Evolutionary conservation across 176 grass and related monocot genomes (phyloP), one percentile per base, ranked within the genome.

Genomic region (Musa itinerans): DNA sequence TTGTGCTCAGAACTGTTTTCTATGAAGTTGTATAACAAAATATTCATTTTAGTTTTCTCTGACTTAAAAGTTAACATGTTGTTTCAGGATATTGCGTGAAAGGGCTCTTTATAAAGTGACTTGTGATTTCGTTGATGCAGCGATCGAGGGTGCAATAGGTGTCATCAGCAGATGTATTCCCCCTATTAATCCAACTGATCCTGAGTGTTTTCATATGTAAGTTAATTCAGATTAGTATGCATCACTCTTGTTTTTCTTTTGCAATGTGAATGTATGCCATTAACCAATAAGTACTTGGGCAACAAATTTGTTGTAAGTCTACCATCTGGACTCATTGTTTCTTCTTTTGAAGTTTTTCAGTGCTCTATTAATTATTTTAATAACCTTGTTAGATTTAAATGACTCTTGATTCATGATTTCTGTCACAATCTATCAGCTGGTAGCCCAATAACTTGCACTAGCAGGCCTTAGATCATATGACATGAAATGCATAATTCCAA

Each of bases 141-240:
- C 96, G 63, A 81, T 92, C 23, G 92, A 99, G 84, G 96, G 96
- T 77, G 96, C 96, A 55, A 82, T 95, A 71, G 96, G 96, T 78
- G 96, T 99, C 51, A 99, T 99, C 51, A 99, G 87, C 76, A 86
- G 96, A 94, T 99, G 88, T 53, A 93, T 99, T 59, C 91, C 92
- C 10, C 96, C 96, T 65, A 99, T 99, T 25, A 99, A 99, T 80
- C 96, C 96, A 87, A 99, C 96, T 64, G 96, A 99, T 84, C 96
- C 96, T 22, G 96, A 99, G 69, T 95, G 96, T 85, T 99, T 99
- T 65, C 96, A 95, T 88, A 99, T 99, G 96, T 99, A 79, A 92
- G 95, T 92, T 3, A 17, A 34, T 43, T 2, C 78, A 72, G 20
- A 20, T 26, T n/a, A 9, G 75, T 74, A 73, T 43, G 34, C 34